Evolutionary conservation across 1,284 basidiomycete species (phyloP), one percentile per base, ranked within the genome.

Genomic region (Pisolithus thermaeus): DNA sequence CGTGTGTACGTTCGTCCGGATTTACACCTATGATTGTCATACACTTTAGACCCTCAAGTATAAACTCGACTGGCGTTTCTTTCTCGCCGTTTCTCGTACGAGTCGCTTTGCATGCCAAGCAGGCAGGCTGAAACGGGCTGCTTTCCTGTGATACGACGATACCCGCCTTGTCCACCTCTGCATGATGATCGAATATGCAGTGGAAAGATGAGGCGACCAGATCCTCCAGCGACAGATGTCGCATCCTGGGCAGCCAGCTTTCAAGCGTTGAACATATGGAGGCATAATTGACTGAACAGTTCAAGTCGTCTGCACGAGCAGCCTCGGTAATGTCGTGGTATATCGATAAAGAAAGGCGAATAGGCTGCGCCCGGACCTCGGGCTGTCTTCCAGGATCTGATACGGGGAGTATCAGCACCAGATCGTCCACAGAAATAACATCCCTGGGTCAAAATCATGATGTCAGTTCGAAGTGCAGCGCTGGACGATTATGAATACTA

Each of bases 251-350:
- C 8, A 60, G 47, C 30, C 46, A 40, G 12, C 56, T 55, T 62
- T 65, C 49, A 71, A 64, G 55, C 2, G 62, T 62, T 43, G 70
- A 65, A 36, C 69, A 74, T 6, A 83, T 63, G 1, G 70, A 65
- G 2, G 77, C 77, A 58, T 87, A 87, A 64, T 84, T 75, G 54
- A 87, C 74, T 1, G 83, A 83, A 55, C 77, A 64, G 0, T 69
- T 59, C 4, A 89, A 66, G 56, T 85, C 75, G 62, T 90, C 87
- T 4, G 71, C 69, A 3, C 59, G 59, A 20, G 82, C 83, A 3
- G 84, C 71, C 9, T 62, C 59, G 11, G 73, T 69, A 16, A 87
- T 69, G 58, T 84, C 76, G 57, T 83, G 76, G 14, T 72, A 67
- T 43, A 90, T 74, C 7, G 69, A 66, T 7, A 87, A 64, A 38